phyloP scores from a whole-genome alignment of 331 rosid species.

The Erythrophleum ivorense region DNA sequence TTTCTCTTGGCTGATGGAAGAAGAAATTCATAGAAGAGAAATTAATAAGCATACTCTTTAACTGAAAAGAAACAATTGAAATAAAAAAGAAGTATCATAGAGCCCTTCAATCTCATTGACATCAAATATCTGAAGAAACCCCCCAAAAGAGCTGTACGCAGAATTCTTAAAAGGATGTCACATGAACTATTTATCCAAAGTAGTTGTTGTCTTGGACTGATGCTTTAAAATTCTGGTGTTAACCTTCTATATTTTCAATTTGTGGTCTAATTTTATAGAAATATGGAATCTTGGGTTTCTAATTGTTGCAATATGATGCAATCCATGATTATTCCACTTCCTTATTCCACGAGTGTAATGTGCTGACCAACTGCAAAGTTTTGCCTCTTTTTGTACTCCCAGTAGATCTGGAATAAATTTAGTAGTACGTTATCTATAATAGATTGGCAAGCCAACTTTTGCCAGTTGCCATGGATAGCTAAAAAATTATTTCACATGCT shows the following conservation, averaged over 20 bases:
- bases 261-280: not conserved
- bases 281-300: not conserved
- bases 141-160: not conserved
- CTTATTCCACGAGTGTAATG: not conserved
- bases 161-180: not conserved
- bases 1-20: not conserved
- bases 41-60: not conserved
- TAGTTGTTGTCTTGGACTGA: not conserved
- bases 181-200: not conserved
- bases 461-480: not conserved
- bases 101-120: not conserved
- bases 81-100: not conserved
- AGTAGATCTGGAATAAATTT: not conserved
- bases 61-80: not conserved
- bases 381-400: not conserved
- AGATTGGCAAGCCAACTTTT: not conserved
- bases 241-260: not conserved
- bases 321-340: conserved; percentile 17
- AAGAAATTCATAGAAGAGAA: not conserved
- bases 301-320: not conserved
- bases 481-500: not conserved
- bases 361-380: not conserved
- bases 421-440: not conserved
- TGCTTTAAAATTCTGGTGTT: not conserved
- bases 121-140: not conserved